Evolutionary conservation across 2,329 filamentous ascomycete genomes (phyloP), one percentile per base, ranked within the genome.

Genomic region (Fusarium coicis): DNA sequence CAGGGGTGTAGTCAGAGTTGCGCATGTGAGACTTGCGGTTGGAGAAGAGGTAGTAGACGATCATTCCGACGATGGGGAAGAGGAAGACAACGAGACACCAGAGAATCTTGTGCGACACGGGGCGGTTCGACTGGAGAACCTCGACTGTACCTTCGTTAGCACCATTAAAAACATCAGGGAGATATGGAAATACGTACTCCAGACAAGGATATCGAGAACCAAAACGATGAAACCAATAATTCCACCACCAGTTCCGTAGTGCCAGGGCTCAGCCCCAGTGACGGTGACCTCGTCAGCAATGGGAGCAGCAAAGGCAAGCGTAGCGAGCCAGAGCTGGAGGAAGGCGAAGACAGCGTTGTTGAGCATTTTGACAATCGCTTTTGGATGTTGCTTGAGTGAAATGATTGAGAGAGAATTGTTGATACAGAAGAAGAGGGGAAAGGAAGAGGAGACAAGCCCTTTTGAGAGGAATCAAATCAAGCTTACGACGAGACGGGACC

Each of bases 11-110:
- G n/a, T 85, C 85, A 15, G 83, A 80, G 47, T 84, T 83, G 42
- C 83, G 83, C 78, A 86, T 88, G 79, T 91, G 88, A 34, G 85
- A 83, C 47, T 83, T 82, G 56, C 90, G 88, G 82, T 92, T 88
- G 52, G 89, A 90, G 82, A 92, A 91, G 58, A 92, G 81, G 78
- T 85, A 92, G 82, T 92, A 92, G 80, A 91, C 81, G 76, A 91
- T 80, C 80, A 91, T 84, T 66, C 90, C 90, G 73, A 88, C 79
- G 54, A 92, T 83, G 8, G 90, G 90, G 83, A 92, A 91, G 70
- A 92, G 80, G 83, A 92, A 91, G 76, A 92, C 88, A 47, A 90
- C 82, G 2, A 91, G 82, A 54, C 85, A 88, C 90, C 90, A 92
- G 36, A 91, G 81, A 7, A 92, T 79, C 83, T 92, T 92, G 80